Conservation (phyloP, 441 rosid genomes). For the Gossypium davidsonii region DNA sequence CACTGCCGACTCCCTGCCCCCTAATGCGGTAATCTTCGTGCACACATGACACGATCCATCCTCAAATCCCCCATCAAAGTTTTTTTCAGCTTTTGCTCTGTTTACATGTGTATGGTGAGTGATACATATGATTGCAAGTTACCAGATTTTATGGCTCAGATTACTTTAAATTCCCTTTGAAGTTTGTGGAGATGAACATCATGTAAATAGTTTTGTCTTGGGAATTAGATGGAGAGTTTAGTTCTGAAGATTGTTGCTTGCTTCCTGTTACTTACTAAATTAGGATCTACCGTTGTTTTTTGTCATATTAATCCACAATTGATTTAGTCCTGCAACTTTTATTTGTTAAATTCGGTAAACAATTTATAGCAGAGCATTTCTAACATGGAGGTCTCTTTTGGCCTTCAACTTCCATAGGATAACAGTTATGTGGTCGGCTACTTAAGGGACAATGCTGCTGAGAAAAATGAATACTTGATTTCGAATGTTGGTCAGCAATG, state of each 20-base stretch:
- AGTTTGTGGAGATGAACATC: background rate
- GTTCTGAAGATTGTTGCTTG: conserved; percentile 6
- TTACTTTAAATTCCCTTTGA: background rate
- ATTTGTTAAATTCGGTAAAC: background rate
- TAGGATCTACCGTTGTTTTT: background rate
- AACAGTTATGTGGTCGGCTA: conserved; percentile 22
- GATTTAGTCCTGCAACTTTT: background rate
- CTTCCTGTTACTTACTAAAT: background rate
- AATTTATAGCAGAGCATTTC: background rate
- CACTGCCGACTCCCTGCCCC: background rate
- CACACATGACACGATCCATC: background rate
- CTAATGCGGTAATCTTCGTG: conserved; percentile 3
- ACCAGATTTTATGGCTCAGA: background rate
- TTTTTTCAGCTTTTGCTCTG: conserved; percentile 9
- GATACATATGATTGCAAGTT: background rate
- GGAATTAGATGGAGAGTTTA: background rate
- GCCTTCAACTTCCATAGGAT: conserved; percentile 17
- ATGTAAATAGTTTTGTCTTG: background rate
- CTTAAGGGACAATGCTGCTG: conserved; percentile 19
- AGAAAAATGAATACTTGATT: background rate
- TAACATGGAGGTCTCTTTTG: background rate
- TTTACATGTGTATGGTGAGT: background rate
- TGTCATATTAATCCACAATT: background rate
- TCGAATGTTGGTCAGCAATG: conserved; percentile 12
- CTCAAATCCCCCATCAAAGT: background rate